These are phyloP conservation scores for Phytopythium vexans DNA, from an alignment of 352 stramenopile species.

Conservation along the genomic window DNA sequence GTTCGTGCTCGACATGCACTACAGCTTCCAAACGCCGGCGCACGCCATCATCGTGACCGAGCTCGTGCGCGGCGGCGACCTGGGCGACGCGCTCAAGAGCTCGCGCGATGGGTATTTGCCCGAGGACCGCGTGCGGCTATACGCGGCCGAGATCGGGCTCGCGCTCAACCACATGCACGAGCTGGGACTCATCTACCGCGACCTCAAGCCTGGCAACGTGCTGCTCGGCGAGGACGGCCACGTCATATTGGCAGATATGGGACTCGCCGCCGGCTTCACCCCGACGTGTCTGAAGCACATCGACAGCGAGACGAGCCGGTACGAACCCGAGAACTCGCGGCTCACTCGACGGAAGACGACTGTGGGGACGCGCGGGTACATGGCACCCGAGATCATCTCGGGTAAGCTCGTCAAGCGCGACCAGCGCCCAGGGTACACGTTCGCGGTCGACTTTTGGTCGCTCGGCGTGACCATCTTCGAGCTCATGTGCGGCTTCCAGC, in stretches of 20 bases:
- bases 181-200: constrained; percentile 83
- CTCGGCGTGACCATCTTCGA: constrained; percentile 88
- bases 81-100: constrained; percentile 71
- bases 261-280: constrained; percentile 68
- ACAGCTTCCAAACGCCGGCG: constrained; percentile 85
- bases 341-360: constrained; percentile 73
- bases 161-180: constrained; percentile 88
- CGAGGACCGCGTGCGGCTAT: constrained; percentile 75
- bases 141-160: constrained; percentile 82
- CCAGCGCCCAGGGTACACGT: constrained; percentile 76
- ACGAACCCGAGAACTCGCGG: constrained; percentile 51
- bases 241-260: constrained; percentile 89
- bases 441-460: constrained; percentile 77
- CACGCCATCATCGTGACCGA: constrained; percentile 89
- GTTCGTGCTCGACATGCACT: constrained; percentile 89
- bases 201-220: constrained; percentile 90
- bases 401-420: constrained; percentile 80
- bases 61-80: constrained; percentile 75
- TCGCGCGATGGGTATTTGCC: constrained; percentile 68
- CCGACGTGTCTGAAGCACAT: constrained; percentile 49
- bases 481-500: constrained; percentile 84
- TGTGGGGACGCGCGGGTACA: constrained; percentile 88
- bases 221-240: constrained; percentile 86
- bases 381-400: constrained; percentile 90
- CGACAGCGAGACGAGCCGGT: constrained; percentile 37